Conservation (phyloP, 192 early-diverging fungal species). For the Backusella luteola region DNA sequence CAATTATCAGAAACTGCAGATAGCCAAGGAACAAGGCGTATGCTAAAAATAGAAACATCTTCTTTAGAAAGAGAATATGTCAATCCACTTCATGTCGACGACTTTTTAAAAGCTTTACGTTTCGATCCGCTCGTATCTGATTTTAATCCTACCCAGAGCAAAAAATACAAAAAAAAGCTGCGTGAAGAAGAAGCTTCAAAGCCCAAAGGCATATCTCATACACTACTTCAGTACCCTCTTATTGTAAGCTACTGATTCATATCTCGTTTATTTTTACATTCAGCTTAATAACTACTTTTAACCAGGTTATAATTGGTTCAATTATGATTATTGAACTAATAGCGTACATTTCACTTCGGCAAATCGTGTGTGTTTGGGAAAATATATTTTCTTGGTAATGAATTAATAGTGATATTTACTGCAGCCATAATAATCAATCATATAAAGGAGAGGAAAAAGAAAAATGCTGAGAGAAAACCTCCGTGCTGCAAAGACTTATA, state of each 20-base stretch:
- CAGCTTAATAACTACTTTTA: not conserved
- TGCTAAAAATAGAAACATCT: not conserved
- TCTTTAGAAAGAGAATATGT: conserved; percentile 26
- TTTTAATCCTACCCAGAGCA: conserved; percentile 45
- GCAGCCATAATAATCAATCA: too few relatives aligned
- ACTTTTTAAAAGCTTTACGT: conserved; percentile 44
- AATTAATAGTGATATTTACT: too few relatives aligned
- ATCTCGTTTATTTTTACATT: not conserved
- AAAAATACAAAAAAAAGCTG: conserved; percentile 18
- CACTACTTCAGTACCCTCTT: conserved; percentile 49
- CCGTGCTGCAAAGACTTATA: conserved; percentile 53
- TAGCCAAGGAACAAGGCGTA: not conserved
- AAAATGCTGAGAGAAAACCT: conserved; percentile 43
- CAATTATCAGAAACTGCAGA: not conserved
- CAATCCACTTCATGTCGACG: conserved; percentile 44
- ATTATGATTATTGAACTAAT: conserved; percentile 61
- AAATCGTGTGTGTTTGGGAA: conserved; percentile 66
- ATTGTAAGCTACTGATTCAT: conserved; percentile 37
- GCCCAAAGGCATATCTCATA: conserved; percentile 39
- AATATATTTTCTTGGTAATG: conserved; percentile 54
- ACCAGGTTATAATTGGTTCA: conserved; percentile 49
- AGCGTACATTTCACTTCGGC: conserved; percentile 55
- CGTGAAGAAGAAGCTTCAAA: conserved; percentile 13
- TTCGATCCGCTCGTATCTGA: conserved; percentile 39
- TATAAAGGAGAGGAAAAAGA: conserved; percentile 51